Evolutionary conservation across 2,329 filamentous ascomycete genomes (phyloP), one percentile per base, ranked within the genome.

Genomic region (Hymenoscyphus fraxineus): DNA sequence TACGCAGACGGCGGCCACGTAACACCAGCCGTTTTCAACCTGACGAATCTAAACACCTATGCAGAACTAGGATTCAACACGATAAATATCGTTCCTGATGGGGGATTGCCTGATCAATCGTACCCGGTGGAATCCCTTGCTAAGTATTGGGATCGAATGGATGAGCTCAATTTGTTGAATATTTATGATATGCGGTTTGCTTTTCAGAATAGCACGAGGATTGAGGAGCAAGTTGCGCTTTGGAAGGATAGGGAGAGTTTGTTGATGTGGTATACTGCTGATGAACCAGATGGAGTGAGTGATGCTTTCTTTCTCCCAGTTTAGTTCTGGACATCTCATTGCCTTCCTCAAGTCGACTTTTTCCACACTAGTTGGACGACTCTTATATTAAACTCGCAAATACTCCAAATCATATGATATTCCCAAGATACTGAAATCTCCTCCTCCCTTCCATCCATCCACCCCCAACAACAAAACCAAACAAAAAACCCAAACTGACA

Each of bases 241-340:
- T 73, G 70, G 70, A 66, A 68, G 44, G 67, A 75, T 61, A 64
- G 71, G 5, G 70, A 74, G 81, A 71, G 69, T 1, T 76, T 80
- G 0, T 84, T 86, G 0, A 74, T 67, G 60, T 67, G 82, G 3
- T 74, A 85, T n/a, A 85, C 85, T 79, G 74, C 76, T 19, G 81
- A 83, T 66, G 82, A 83, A 67, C 78, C 80, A 5, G 82, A 83
- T 68, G 70, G 70, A 22, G 47, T 54, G 19, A 31, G 44, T 47
- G 3, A 44, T 7, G 6, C 6, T 9, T 2, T 22, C 22, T 12
- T 10, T 2, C 22, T 44, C 19, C 16, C 41, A n/a, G 1, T n/a
- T 1, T 2, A 2, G 4, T n/a, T 47, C 10, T 2, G 1, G 1
- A 47, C 6, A 4, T 19, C 44, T 47, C 19, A 19, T 22, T 19